phyloP scores from a whole-genome alignment of 176 grass and related monocot species.

The Leersia perrieri region DNA sequence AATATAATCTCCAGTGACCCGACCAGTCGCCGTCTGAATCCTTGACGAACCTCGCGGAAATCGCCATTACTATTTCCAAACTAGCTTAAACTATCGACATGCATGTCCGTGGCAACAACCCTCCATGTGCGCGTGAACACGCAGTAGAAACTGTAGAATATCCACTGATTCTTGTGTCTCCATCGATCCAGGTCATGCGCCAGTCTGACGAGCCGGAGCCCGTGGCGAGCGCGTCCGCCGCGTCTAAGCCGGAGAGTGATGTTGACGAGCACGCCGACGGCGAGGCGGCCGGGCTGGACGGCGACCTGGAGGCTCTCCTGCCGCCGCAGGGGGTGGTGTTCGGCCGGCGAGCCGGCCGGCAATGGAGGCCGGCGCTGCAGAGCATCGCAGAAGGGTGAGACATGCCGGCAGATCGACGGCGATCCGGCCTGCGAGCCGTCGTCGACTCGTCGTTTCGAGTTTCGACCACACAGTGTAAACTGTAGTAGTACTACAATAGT shows the following conservation, averaged over 20 bases:
- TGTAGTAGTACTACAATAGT: background rate
- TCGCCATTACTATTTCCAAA: background rate
- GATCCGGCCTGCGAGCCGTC: background rate
- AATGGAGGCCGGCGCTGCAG: constrained; percentile 78
- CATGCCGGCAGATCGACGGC: background rate
- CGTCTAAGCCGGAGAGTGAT: background rate
- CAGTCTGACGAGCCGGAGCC: background rate
- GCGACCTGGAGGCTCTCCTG: constrained; percentile 35
- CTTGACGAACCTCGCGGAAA: background rate
- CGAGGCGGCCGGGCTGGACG: constrained; percentile 24
- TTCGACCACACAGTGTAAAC: background rate
- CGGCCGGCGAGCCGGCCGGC: constrained; percentile 28
- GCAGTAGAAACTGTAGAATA: background rate
- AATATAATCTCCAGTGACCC: background rate
- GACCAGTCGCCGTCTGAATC: background rate
- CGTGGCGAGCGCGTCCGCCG: background rate
- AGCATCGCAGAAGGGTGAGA: constrained; percentile 74
- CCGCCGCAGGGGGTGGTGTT: constrained; percentile 29
- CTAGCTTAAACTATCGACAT: background rate
- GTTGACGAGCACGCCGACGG: background rate
- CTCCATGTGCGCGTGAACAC: background rate
- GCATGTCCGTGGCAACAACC: constrained; percentile 5
- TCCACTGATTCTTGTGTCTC: background rate
- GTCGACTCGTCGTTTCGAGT: background rate
- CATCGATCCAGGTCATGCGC: constrained; percentile 32